phyloP scores from a whole-genome alignment of 2,329 filamentous ascomycete species.

The Tolypocladium nubicola region DNA sequence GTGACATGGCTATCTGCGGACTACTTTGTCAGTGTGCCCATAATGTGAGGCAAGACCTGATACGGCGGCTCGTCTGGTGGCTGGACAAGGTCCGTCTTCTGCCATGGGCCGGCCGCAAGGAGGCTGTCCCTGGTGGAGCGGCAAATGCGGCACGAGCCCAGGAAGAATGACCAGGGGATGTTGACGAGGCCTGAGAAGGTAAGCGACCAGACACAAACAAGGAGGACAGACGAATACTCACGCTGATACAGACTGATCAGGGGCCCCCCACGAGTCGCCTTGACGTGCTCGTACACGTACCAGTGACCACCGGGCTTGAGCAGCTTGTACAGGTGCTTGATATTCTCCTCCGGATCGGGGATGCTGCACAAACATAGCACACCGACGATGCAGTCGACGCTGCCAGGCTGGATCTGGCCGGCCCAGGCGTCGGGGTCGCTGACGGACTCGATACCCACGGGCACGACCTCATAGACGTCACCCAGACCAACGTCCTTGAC shows the following conservation, averaged over 20 bases:
- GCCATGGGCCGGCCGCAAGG: slow-evolving; percentile 39
- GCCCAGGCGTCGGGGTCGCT: slow-evolving; percentile 27
- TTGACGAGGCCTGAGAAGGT: slow-evolving; percentile 34
- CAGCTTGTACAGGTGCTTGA: slow-evolving; percentile 42
- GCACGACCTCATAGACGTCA: slow-evolving; percentile 49
- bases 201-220: background rate
- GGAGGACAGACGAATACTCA: slow-evolving; percentile 20
- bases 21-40: slow-evolving; percentile 42
- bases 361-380: slow-evolving; percentile 54
- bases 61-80: slow-evolving; percentile 31
- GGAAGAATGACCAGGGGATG: slow-evolving; percentile 38
- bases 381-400: slow-evolving; percentile 49
- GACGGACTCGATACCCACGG: slow-evolving; percentile 51
- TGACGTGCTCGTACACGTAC: slow-evolving; percentile 54
- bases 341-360: slow-evolving; percentile 45
- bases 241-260: slow-evolving; percentile 38
- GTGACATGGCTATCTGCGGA: background rate
- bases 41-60: slow-evolving; percentile 34
- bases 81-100: slow-evolving; percentile 33
- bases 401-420: slow-evolving; percentile 37
- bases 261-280: slow-evolving; percentile 24
- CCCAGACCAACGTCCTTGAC: slow-evolving; percentile 41
- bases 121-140: slow-evolving; percentile 36
- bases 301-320: slow-evolving; percentile 52
- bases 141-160: slow-evolving; percentile 42